These are phyloP conservation scores for Seiridium cupressi DNA, from an alignment of 2,329 filamentous ascomycete genomes.

Conservation along the genomic window DNA sequence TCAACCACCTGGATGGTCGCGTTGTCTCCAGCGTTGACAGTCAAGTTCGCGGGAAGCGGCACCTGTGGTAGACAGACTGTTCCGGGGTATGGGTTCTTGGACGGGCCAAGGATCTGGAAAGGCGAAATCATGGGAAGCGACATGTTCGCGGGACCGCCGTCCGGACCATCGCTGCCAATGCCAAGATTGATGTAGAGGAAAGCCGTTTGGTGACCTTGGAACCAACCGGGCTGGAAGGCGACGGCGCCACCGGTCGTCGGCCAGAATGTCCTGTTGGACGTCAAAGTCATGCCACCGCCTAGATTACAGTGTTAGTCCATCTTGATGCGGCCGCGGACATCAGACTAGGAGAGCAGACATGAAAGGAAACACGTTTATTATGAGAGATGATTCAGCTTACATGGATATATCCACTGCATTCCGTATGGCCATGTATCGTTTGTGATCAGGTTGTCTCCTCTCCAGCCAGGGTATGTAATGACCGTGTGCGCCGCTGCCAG, in stretches of 20 bases:
- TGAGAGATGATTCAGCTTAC: slow-evolving; percentile 48
- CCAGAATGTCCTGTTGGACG: slow-evolving; percentile 88
- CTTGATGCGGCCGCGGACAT: background rate
- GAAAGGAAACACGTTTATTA: background rate
- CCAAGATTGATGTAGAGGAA: slow-evolving; percentile 91
- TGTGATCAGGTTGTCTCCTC: slow-evolving; percentile 81
- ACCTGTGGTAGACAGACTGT: slow-evolving; percentile 89
- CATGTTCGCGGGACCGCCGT: slow-evolving; percentile 76
- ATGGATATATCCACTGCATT: slow-evolving; percentile 96
- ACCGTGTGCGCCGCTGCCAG: slow-evolving; percentile 70
- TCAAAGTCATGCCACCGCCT: slow-evolving; percentile 82
- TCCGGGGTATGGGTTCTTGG: slow-evolving; percentile 81
- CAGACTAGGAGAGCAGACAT: too few species aligned
- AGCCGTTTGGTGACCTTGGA: slow-evolving; percentile 79
- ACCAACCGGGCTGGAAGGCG: slow-evolving; percentile 92
- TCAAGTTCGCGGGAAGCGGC: slow-evolving; percentile 70
- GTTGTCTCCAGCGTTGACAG: slow-evolving; percentile 76
- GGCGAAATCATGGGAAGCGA: slow-evolving; percentile 76
- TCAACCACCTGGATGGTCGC: slow-evolving; percentile 77
- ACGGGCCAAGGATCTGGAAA: slow-evolving; percentile 81
- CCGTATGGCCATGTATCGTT: slow-evolving; percentile 81
- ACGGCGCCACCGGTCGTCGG: slow-evolving; percentile 84
- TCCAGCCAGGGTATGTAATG: slow-evolving; percentile 81
- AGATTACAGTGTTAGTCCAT: background rate
- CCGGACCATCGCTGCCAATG: slow-evolving; percentile 66